These are phyloP conservation scores for Crepidotus variabilis DNA, from an alignment of 768 basidiomycete genomes.

Conservation along the genomic window DNA sequence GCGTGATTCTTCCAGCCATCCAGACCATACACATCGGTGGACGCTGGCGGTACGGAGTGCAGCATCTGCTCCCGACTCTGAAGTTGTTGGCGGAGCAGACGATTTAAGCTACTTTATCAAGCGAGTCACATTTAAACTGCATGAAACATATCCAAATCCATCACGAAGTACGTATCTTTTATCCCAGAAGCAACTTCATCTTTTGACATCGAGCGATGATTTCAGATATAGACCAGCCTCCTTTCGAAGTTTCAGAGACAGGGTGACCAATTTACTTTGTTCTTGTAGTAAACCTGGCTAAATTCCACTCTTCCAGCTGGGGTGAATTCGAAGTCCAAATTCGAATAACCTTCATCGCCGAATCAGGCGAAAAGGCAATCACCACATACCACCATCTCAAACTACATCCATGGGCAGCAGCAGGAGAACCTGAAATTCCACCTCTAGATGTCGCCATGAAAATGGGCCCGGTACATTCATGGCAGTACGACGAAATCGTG, in stretches of 20 bases:
- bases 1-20: constrained; percentile 45
- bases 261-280: constrained; percentile 50
- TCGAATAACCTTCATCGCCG: constrained; percentile 81
- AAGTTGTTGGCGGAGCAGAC: constrained; percentile 85
- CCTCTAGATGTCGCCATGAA: constrained; percentile 64
- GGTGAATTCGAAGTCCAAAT: constrained; percentile 98
- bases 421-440: constrained; percentile 63
- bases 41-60: constrained; percentile 93
- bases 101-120: constrained; percentile 91
- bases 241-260: constrained; percentile 94
- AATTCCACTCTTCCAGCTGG: constrained; percentile 57
- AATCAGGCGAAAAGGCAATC: constrained; percentile 89
- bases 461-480: constrained; percentile 82
- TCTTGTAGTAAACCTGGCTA: neutral
- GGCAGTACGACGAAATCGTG: constrained; percentile 99
- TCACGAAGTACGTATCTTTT: constrained; percentile 64
- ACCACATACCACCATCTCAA: constrained; percentile 91
- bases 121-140: constrained; percentile 94
- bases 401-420: constrained; percentile 81
- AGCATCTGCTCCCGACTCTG: constrained; percentile 65
- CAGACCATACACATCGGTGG: constrained; percentile 94
- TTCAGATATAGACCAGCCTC: constrained; percentile 85
- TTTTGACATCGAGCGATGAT: neutral
- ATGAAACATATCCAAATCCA: constrained; percentile 93
- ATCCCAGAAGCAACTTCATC: neutral